Conservation (phyloP, 345 rosid species). For the Salix brachista region DNA sequence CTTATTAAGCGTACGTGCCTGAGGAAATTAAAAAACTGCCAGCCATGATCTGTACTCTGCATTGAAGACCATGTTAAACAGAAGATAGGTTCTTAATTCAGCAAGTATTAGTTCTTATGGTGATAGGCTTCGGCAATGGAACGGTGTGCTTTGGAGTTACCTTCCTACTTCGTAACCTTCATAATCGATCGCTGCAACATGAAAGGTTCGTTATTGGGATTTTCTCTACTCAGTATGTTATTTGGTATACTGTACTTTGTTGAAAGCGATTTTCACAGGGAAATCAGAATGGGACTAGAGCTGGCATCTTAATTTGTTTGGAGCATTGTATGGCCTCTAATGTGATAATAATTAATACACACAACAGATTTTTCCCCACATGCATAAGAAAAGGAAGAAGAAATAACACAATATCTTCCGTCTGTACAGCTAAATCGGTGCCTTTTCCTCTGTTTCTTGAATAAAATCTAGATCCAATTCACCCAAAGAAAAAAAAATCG, state of each 20-base stretch:
- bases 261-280: background rate
- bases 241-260: constrained; percentile 31
- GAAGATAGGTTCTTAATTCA: constrained; percentile 15
- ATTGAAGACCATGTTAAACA: constrained; percentile 14
- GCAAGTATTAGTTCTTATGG: constrained; percentile 24
- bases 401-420: too few species aligned
- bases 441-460: too few species aligned
- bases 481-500: too few species aligned
- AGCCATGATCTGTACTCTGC: constrained; percentile 9
- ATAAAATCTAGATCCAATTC: too few species aligned
- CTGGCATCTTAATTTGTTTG: constrained; percentile 1
- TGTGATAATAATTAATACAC: constrained; percentile 1
- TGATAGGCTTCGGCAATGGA: constrained; percentile 40
- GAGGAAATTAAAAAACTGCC: too few species aligned
- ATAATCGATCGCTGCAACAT: constrained; percentile 31
- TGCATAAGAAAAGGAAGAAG: background rate
- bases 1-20: too few species aligned
- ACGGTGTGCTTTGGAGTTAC: constrained; percentile 40
- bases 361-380: constrained; percentile 16
- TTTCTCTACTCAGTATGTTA: constrained; percentile 30
- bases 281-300: background rate
- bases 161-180: constrained; percentile 30
- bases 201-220: constrained; percentile 32
- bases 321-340: constrained; percentile 2
- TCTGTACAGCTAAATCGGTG: too few species aligned